Conservation (phyloP, 371 early-diverging fungal species). For the Chytridiales sp. region DNA sequence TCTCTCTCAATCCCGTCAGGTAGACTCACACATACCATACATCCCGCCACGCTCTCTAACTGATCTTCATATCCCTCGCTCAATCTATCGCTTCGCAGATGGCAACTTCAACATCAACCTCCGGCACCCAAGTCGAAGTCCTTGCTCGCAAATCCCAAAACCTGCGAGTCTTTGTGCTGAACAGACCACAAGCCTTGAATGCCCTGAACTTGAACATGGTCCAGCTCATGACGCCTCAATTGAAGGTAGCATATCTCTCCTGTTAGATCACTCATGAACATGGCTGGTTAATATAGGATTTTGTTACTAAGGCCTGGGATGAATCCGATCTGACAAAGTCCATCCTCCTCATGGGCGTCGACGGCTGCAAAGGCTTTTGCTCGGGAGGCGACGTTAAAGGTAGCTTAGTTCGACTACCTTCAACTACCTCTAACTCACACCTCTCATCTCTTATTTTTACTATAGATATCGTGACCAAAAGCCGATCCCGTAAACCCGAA, state of each 20-base stretch:
- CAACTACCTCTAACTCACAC: conserved; percentile 1
- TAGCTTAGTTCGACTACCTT: conserved; percentile 38
- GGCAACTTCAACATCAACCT: background rate
- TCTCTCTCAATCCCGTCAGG: too few relatives aligned
- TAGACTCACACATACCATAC: too few relatives aligned
- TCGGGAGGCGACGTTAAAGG: conserved; percentile 96
- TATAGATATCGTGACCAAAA: conserved; percentile 3
- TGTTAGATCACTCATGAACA: background rate
- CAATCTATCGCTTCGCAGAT: too few relatives aligned
- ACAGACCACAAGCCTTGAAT: conserved; percentile 85
- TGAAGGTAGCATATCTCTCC: conserved; percentile 54
- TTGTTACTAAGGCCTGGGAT: conserved; percentile 77
- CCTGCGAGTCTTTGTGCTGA: conserved; percentile 81
- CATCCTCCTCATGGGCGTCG: conserved; percentile 76
- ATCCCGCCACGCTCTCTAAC: too few relatives aligned
- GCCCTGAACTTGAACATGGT: conserved; percentile 89
- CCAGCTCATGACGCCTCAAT: conserved; percentile 73
- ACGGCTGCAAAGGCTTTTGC: conserved; percentile 80
- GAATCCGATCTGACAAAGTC: conserved; percentile 84
- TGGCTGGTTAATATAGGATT: background rate
- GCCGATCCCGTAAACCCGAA: conserved; percentile 41
- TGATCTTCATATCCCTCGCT: too few relatives aligned
- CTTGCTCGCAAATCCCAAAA: conserved; percentile 54
- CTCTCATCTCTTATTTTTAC: background rate
- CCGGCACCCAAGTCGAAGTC: conserved; percentile 36